A percentile compares a stretch with the other conserved stretches of the same genome.
phyloP scores from a whole-genome alignment of 2,329 filamentous ascomycete species.

The Metarhizium humberi region DNA sequence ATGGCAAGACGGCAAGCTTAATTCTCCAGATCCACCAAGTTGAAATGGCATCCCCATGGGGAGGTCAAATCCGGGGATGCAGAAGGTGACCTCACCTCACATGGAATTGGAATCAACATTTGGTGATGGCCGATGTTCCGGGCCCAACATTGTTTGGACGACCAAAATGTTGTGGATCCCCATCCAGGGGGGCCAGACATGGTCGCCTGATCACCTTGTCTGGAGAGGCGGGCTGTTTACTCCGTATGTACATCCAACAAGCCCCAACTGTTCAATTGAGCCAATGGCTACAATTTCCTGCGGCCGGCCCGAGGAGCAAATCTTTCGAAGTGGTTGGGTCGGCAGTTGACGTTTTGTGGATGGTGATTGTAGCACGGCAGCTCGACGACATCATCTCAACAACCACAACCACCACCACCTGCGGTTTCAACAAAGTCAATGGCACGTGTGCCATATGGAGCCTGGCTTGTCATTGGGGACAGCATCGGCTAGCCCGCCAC shows the following conservation, averaged over 20 bases:
- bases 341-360: not conserved
- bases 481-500: not conserved
- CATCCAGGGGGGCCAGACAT: not conserved
- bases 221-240: not conserved
- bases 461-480: not conserved
- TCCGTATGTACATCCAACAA: not conserved
- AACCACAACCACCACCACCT: not conserved
- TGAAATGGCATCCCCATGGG: slow-evolving; percentile 2
- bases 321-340: not conserved
- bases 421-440: not conserved
- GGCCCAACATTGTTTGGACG: too few relatives aligned
- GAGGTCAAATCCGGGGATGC: not conserved
- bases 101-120: not conserved
- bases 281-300: not conserved
- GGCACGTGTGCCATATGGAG: not conserved
- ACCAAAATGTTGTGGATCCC: not conserved
- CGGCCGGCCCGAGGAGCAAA: not conserved
- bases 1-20: not conserved
- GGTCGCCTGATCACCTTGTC: not conserved
- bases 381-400: not conserved
- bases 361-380: too few relatives aligned
- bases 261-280: not conserved
- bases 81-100: not conserved
- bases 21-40: not conserved
- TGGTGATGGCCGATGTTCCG: not conserved